These are phyloP conservation scores for Apiotrichum domesticum DNA, from an alignment of 1,284 basidiomycete genomes.

Conservation along the genomic window DNA sequence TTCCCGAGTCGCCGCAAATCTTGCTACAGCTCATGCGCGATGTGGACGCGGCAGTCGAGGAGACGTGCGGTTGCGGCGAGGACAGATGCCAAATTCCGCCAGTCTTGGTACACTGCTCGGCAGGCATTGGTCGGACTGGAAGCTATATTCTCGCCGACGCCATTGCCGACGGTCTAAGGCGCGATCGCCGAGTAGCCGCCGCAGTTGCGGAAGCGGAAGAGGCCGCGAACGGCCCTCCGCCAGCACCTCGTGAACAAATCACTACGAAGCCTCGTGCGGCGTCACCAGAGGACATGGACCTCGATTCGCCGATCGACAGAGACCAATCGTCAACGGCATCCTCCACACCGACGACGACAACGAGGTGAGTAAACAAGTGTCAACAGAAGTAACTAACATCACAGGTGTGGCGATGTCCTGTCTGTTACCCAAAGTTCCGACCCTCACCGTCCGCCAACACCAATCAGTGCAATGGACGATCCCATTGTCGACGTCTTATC, in stretches of 20 bases:
- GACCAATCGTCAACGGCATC: neutral
- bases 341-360: neutral
- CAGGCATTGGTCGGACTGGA: slow-evolving; percentile 85
- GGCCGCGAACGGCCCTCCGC: too few species aligned
- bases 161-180: slow-evolving; percentile 66
- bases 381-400: too few species aligned
- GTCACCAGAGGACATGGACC: neutral
- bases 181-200: slow-evolving; percentile 48
- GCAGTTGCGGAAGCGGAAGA: too few species aligned
- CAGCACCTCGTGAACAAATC: neutral
- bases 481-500: slow-evolving; percentile 71
- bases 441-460: slow-evolving; percentile 51
- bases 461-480: slow-evolving; percentile 59
- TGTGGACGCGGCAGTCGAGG: slow-evolving; percentile 56
- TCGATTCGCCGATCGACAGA: neutral
- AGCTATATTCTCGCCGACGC: slow-evolving; percentile 86
- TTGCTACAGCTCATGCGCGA: slow-evolving; percentile 63
- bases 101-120: slow-evolving; percentile 55
- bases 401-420: neutral
- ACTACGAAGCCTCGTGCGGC: neutral
- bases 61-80: slow-evolving; percentile 45
- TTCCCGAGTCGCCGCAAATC: slow-evolving; percentile 70
- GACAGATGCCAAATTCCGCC: slow-evolving; percentile 36
- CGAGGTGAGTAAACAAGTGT: too few species aligned
- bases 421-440: slow-evolving; percentile 21